phyloP scores from a whole-genome alignment of 371 early-diverging fungal species.

The Gilbertella persicaria region DNA sequence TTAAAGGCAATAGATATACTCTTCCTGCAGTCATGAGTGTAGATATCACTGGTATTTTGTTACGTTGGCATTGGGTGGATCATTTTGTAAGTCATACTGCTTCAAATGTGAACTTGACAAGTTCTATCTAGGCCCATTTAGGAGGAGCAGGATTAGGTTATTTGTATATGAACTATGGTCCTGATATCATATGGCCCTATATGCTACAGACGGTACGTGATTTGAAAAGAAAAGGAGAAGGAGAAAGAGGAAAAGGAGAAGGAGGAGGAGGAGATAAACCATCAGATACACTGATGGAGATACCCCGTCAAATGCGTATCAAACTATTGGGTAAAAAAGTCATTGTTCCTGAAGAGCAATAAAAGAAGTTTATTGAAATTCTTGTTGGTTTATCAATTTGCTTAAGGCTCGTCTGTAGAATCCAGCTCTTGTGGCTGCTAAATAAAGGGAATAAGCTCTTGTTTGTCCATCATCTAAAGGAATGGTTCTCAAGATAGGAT shows the following conservation, averaged over 20 bases:
- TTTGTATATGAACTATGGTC: constrained; percentile 51
- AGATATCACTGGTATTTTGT: constrained; percentile 60
- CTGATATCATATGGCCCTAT: constrained; percentile 45
- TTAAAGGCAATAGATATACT: constrained; percentile 29
- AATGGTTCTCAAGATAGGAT: constrained; percentile 34
- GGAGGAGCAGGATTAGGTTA: constrained; percentile 57
- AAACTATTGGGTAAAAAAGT: constrained; percentile 9
- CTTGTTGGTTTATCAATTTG: neutral
- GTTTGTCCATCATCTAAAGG: constrained; percentile 66
- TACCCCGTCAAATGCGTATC: constrained; percentile 4
- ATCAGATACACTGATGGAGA: constrained; percentile 12
- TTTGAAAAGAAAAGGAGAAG: constrained; percentile 5
- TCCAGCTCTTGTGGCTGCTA: constrained; percentile 50
- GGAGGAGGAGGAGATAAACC: constrained; percentile 6
- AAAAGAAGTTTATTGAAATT: neutral
- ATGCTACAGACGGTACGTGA: constrained; percentile 29
- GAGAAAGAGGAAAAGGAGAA: neutral
- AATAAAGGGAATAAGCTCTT: constrained; percentile 57
- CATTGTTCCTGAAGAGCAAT: constrained; percentile 10
- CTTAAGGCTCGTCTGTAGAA: constrained; percentile 23
- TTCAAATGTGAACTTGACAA: neutral
- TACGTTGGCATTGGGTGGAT: constrained; percentile 63
- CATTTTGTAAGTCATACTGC: constrained; percentile 55
- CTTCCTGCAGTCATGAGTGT: constrained; percentile 59
- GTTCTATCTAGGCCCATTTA: constrained; percentile 54